These are phyloP conservation scores for Russula compacta DNA, from an alignment of 768 basidiomycete species.

Conservation along the genomic window DNA sequence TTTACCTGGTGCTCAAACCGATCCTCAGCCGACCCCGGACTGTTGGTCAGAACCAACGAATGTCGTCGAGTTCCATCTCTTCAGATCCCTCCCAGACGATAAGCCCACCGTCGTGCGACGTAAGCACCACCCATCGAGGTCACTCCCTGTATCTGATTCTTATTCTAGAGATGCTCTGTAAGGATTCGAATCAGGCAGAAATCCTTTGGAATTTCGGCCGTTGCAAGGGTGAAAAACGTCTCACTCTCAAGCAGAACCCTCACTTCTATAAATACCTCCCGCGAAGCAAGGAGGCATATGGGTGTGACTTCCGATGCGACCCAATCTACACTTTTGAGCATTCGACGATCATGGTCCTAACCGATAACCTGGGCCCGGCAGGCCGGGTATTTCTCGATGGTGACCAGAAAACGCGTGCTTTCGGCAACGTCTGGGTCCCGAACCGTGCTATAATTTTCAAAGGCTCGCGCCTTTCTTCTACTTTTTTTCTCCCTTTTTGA, in stretches of 20 bases:
- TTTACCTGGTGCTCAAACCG: background rate
- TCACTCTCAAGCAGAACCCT: slow-evolving; percentile 10
- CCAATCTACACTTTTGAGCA: background rate
- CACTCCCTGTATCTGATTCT: background rate
- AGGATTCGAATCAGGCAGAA: background rate
- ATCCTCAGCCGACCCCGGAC: background rate
- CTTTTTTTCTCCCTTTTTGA: background rate
- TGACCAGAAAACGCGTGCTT: background rate
- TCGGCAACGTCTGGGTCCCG: slow-evolving; percentile 5
- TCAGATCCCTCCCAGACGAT: background rate
- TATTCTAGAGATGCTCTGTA: background rate
- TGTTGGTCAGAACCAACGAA: background rate
- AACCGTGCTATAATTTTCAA: slow-evolving; percentile 3
- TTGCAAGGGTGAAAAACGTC: background rate
- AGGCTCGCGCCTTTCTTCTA: background rate
- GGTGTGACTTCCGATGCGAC: background rate
- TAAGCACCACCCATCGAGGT: background rate
- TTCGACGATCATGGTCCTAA: background rate
- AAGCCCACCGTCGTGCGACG: background rate
- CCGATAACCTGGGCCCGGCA: background rate
- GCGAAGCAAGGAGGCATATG: background rate
- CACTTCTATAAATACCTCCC: slow-evolving; percentile 7
- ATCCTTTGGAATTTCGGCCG: slow-evolving; percentile 13
- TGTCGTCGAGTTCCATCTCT: background rate
- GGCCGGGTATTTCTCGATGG: slow-evolving; percentile 8